Conservation (phyloP, 768 basidiomycete species). For the Psilocybe cyanescens region DNA sequence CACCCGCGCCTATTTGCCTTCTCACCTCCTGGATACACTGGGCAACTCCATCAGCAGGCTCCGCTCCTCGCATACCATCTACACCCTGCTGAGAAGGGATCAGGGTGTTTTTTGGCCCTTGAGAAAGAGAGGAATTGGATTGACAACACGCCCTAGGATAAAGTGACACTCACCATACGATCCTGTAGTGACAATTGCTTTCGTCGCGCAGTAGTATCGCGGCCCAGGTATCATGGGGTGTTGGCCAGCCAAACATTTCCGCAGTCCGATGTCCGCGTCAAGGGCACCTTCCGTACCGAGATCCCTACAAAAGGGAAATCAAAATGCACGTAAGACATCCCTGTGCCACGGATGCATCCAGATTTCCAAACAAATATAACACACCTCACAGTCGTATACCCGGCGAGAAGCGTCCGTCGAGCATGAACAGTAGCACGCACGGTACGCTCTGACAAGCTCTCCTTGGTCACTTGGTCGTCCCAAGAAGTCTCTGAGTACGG, state of each 20-base stretch:
- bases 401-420: constrained; percentile 57
- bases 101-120: constrained; percentile 58
- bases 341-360: not conserved
- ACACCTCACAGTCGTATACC: constrained; percentile 66
- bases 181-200: constrained; percentile 64
- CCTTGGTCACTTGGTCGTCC: constrained; percentile 64
- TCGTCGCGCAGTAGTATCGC: constrained; percentile 61
- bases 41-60: constrained; percentile 59
- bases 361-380: constrained; percentile 6
- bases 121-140: not conserved
- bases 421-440: constrained; percentile 66
- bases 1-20: constrained; percentile 64
- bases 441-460: constrained; percentile 59
- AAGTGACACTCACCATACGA: constrained; percentile 50
- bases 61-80: constrained; percentile 60
- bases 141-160: not conserved
- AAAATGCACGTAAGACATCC: not conserved
- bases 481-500: constrained; percentile 63
- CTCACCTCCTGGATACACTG: constrained; percentile 60
- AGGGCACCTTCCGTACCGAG: constrained; percentile 71
- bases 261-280: constrained; percentile 61
- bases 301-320: constrained; percentile 41
- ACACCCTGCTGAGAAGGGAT: constrained; percentile 52
- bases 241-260: constrained; percentile 49
- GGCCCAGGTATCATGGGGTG: constrained; percentile 61